Conservation (phyloP, 345 rosid genomes). For the Barbarea vulgaris region DNA sequence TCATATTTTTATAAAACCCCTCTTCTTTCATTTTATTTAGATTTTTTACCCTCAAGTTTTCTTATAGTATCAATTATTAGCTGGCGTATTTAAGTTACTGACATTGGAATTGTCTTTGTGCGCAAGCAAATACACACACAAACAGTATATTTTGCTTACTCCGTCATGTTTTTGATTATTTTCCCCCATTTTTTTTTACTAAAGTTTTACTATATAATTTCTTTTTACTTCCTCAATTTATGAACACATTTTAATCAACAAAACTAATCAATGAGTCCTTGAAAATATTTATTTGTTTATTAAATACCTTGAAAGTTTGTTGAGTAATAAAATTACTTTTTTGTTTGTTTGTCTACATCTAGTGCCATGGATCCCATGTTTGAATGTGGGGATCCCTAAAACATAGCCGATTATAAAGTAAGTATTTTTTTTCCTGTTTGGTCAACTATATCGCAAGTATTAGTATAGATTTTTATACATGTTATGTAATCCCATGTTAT, state of each 20-base stretch:
- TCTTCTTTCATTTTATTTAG: not conserved
- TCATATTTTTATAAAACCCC: slow-evolving; percentile 21
- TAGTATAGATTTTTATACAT: too few relatives aligned
- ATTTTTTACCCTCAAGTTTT: not conserved
- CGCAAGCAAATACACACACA: not conserved
- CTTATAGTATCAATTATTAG: not conserved
- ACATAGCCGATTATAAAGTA: not conserved
- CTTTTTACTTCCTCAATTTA: not conserved
- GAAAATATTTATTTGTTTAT: not conserved
- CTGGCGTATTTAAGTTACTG: slow-evolving; percentile 11
- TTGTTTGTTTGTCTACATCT: not conserved
- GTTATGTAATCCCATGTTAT: too few relatives aligned
- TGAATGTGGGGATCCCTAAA: not conserved
- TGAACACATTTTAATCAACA: too few relatives aligned
- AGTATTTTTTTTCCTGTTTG: too few relatives aligned
- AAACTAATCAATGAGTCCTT: not conserved
- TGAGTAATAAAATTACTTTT: too few relatives aligned
- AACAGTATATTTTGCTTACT: not conserved
- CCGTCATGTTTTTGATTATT: not conserved
- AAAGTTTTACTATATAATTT: too few relatives aligned
- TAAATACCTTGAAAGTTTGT: too few relatives aligned
- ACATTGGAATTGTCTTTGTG: not conserved
- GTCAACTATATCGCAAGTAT: too few relatives aligned
- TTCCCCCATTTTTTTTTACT: too few relatives aligned
- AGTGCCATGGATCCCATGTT: not conserved